phyloP scores from a whole-genome alignment of 768 basidiomycete genomes.

The Trichaptum fuscoviolaceum region DNA sequence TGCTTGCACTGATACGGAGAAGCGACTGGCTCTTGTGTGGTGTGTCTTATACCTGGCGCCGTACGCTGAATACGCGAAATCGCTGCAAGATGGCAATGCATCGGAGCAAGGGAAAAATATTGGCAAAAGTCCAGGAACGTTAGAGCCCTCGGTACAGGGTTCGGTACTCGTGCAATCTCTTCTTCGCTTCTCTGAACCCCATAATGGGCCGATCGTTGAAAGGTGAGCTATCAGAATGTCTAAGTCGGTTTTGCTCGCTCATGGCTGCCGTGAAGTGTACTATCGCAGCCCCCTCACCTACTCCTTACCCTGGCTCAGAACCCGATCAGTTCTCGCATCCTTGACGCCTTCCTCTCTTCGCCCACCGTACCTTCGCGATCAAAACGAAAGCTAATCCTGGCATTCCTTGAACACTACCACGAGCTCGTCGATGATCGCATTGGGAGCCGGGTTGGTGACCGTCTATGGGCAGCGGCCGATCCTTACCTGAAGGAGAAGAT shows the following conservation, averaged over 20 bases:
- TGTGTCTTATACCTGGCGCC: slow-evolving; percentile 13
- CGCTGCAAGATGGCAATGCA: slow-evolving; percentile 17
- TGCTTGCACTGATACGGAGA: slow-evolving; percentile 11
- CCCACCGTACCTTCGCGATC: slow-evolving; percentile 56
- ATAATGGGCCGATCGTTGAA: slow-evolving; percentile 62
- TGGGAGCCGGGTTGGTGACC: slow-evolving; percentile 85
- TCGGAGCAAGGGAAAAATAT: slow-evolving; percentile 4
- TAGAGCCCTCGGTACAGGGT: slow-evolving; percentile 74
- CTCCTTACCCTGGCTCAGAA: slow-evolving; percentile 56
- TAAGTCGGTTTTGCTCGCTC: slow-evolving; percentile 9
- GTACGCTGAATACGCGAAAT: slow-evolving; percentile 7
- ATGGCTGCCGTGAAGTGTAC: slow-evolving; percentile 31
- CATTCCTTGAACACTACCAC: slow-evolving; percentile 76
- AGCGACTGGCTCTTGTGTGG: slow-evolving; percentile 11
- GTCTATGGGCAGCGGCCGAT: slow-evolving; percentile 90
- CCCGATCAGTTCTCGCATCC: slow-evolving; percentile 68
- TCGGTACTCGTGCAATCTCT: slow-evolving; percentile 82
- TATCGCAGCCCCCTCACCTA: slow-evolving; percentile 46
- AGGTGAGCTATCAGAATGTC: slow-evolving; percentile 42
- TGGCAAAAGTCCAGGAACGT: slow-evolving; percentile 4
- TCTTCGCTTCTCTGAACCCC: slow-evolving; percentile 59
- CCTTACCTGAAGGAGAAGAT: slow-evolving; percentile 96
- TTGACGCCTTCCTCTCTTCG: slow-evolving; percentile 74
- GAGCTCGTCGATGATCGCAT: slow-evolving; percentile 82
- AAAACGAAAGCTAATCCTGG: slow-evolving; percentile 66